Conservation (phyloP, 805 yeast genomes). For the Clavispora vitiphila region DNA sequence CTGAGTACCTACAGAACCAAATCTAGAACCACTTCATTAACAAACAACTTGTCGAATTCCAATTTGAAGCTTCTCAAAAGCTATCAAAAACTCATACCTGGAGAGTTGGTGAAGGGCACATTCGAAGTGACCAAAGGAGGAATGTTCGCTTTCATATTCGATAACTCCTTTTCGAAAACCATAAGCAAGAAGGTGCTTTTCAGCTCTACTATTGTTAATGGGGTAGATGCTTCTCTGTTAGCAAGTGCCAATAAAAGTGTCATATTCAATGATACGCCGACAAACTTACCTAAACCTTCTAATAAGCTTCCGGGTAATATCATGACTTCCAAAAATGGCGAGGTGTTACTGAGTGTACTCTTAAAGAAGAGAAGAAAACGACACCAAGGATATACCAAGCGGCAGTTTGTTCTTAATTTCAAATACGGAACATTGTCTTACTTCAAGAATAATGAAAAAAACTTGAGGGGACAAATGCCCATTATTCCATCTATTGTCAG, state of each 20-base stretch:
- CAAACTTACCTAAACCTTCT: not conserved
- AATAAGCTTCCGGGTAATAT: conserved; percentile 8
- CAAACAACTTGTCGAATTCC: conserved; percentile 33
- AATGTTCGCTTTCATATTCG: conserved; percentile 82
- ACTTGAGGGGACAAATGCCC: conserved; percentile 88
- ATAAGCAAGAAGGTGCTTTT: conserved; percentile 77
- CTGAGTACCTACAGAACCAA: conserved; percentile 27
- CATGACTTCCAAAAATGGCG: conserved; percentile 52
- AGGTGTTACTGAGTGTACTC: conserved; percentile 71
- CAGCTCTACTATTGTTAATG: conserved; percentile 28
- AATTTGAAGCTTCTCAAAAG: conserved; percentile 51
- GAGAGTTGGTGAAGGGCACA: conserved; percentile 58
- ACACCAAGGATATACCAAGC: conserved; percentile 78
- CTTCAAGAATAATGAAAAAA: conserved; percentile 66
- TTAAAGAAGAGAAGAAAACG: conserved; percentile 76
- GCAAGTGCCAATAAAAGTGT: not conserved
- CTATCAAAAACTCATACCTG: conserved; percentile 47
- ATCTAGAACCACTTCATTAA: conserved; percentile 36
- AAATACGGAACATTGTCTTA: conserved; percentile 81
- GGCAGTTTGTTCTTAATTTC: conserved; percentile 80
- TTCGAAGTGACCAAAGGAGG: conserved; percentile 60
- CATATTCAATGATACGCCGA: not conserved
- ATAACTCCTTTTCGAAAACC: conserved; percentile 84
- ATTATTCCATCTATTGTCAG: conserved; percentile 76
- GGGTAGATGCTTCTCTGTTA: not conserved